Evolutionary conservation across 306 rosid species (phyloP).

Genomic region (Dicorynia guianensis): DNA sequence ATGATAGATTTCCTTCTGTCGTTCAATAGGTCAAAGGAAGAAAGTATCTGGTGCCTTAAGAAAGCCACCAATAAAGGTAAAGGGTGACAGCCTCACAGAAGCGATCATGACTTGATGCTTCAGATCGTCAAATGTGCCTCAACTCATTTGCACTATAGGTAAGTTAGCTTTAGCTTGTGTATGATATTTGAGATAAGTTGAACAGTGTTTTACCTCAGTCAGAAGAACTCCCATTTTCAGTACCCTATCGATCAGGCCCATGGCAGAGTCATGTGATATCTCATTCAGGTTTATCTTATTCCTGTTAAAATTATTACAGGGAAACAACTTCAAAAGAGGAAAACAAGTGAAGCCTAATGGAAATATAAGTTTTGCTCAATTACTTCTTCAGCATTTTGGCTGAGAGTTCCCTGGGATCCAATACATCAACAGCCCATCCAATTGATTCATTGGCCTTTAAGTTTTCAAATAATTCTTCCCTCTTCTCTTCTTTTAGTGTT

Average conservation of each 20-base stretch:
- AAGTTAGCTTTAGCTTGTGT: not conserved
- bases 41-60: not conserved
- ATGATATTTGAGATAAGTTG: slow-evolving; percentile 2
- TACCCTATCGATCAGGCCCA: slow-evolving; percentile 70
- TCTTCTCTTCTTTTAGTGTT: slow-evolving; percentile 90
- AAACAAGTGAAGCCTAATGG: slow-evolving; percentile 5
- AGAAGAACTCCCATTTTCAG: slow-evolving; percentile 86
- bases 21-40: not conserved
- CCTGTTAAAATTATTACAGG: slow-evolving; percentile 52
- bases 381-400: slow-evolving; percentile 87
- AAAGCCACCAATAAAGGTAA: slow-evolving; percentile 1
- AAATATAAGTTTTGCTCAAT: not conserved
- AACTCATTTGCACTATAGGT: too few relatives aligned
- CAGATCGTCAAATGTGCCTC: too few relatives aligned
- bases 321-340: slow-evolving; percentile 3
- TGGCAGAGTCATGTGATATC: slow-evolving; percentile 90
- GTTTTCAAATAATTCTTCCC: slow-evolving; percentile 85
- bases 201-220: slow-evolving; percentile 68
- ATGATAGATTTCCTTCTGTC: too few relatives aligned
- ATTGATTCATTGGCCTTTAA: slow-evolving; percentile 71
- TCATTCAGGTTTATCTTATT: slow-evolving; percentile 86
- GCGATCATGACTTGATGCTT: not conserved
- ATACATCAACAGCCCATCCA: slow-evolving; percentile 92
- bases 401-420: slow-evolving; percentile 83
- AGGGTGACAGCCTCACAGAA: not conserved